Conservation (phyloP, 176 grass and related monocot species). For the Saccharum officinarum region DNA sequence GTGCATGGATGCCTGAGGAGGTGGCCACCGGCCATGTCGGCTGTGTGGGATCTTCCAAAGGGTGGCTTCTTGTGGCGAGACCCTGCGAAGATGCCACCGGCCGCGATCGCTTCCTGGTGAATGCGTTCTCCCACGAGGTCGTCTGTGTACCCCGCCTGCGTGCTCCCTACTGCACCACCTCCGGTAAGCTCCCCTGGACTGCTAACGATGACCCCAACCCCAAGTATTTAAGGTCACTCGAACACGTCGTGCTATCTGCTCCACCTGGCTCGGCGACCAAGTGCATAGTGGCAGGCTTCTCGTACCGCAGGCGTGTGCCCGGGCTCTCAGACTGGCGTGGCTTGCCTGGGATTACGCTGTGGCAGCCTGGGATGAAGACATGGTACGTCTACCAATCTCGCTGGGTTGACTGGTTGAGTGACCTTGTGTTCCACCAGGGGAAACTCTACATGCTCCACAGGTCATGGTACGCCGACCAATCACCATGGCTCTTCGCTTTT, state of each 20-base stretch:
- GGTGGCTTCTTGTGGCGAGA: background rate
- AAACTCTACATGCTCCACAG: background rate
- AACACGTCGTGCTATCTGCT: constrained; percentile 13
- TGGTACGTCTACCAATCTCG: background rate
- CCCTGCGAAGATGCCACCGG: background rate
- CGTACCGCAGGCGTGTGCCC: no score
- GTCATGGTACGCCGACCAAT: background rate
- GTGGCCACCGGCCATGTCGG: background rate
- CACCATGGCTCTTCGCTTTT: background rate
- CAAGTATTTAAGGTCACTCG: background rate
- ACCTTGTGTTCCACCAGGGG: constrained; percentile 10
- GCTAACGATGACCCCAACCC: background rate
- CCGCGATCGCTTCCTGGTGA: constrained; percentile 10
- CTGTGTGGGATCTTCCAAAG: background rate
- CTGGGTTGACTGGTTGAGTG: background rate
- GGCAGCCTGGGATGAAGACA: background rate
- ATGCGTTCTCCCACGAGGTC: background rate
- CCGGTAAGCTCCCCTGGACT: background rate
- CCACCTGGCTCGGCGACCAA: background rate
- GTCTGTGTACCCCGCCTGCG: background rate
- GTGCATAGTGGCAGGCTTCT: constrained; percentile 12
- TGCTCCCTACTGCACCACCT: background rate
- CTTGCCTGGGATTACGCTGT: background rate
- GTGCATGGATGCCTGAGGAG: background rate
- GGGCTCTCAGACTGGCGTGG: background rate